Base-by-base conservation (phyloP, 1,139 yeast species). In the Taphrina pruni region DNA sequence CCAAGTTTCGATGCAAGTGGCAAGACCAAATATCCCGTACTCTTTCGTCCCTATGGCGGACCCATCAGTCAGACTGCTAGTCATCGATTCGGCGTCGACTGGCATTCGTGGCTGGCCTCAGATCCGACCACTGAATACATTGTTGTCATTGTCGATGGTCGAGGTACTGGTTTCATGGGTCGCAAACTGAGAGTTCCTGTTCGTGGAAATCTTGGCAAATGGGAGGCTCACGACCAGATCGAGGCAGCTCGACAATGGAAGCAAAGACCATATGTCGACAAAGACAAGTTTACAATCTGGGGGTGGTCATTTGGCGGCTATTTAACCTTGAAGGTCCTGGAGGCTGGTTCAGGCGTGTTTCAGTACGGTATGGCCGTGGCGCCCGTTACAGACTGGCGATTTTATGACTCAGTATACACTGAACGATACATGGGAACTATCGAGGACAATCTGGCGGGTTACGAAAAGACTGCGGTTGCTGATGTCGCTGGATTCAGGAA, bases 251-350 rank as follows among this genome's bases (percentile, higher is more conserved):
- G 86, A 68, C 82, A 82, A 60, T 90, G 88, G 80, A 83, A 91
- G 20, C 74, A 79, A 17, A 77, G 80, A 66, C 79, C 58, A 0
- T 85, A 86, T 73, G 84, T 94, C 41, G 88, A 90, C 75, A 75
- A 78, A 26, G 83, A 84, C 1, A 83, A 81, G 65, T 86, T 90
- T n/a, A 97, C 97, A 0, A 83, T 90, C 61, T 95, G 99, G 96
- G 96, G 96, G n/a, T 90, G 96, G 96, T 87, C 93, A 3, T 90
- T 89, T 75, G 96, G 96, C 65, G 96, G 96, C 0, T 90, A 86
- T 77, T 82, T 88, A 70, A 88, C 96, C 0, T 79, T 90, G 71
- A 90, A 89, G 78, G 87, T 93, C 0, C 79, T 90, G 43, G 96
- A 90, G 76, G 82, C 79, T 51, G 96, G 90, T 76, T 81, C 80